phyloP scores from a whole-genome alignment of 441 rosid species.

The Populus tomentosa region DNA sequence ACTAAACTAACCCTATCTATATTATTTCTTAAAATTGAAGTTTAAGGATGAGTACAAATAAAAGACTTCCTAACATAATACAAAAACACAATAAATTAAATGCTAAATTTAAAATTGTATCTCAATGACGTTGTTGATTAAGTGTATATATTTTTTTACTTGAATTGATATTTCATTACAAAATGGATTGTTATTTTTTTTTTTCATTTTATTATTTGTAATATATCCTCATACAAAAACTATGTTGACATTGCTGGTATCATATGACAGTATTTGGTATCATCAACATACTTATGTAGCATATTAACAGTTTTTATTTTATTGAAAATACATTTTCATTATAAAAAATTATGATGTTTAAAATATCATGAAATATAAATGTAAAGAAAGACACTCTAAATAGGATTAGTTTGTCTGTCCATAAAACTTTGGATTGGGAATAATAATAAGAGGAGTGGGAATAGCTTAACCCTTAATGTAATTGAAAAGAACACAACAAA shows the following conservation, averaged over 20 bases:
- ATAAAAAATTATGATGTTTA: not conserved
- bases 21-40: not conserved
- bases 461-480: no score
- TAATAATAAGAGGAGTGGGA: not conserved
- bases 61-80: not conserved
- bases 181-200: no score
- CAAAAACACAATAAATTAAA: not conserved
- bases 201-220: not conserved
- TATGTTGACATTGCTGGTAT: not conserved
- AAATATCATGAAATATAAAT: not conserved
- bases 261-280: not conserved
- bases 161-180: not conserved
- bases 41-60: not conserved
- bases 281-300: not conserved
- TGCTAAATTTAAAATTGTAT: not conserved
- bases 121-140: not conserved
- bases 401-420: not conserved
- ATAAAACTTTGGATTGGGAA: not conserved
- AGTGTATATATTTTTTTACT: not conserved
- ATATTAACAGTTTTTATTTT: no score
- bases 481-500: no score
- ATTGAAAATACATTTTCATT: not conserved
- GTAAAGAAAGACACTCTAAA: not conserved
- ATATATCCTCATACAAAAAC: not conserved
- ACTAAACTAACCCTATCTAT: not conserved